A percentile compares a stretch with the other conserved stretches of the same genome.
Evolutionary conservation across 2,329 filamentous ascomycete genomes (phyloP).

Genomic region (Trichophyton benhamiae): DNA sequence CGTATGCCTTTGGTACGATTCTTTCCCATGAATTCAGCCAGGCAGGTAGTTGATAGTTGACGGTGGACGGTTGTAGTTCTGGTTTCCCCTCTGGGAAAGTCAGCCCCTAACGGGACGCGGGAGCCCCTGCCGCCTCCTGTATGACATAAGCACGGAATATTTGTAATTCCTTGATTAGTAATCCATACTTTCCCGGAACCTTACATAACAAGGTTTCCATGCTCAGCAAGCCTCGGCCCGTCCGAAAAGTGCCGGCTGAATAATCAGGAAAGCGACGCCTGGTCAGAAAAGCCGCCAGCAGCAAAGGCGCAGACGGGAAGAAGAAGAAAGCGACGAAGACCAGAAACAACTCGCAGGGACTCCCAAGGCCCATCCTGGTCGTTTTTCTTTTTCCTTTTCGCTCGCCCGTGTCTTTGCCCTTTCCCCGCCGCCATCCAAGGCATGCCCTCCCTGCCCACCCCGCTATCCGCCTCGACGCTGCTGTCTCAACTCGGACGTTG

Average conservation of each 20-base stretch:
- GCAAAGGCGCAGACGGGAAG: not conserved
- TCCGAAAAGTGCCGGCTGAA: not conserved
- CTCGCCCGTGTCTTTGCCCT: not conserved
- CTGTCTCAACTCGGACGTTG: not conserved
- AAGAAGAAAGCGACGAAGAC: not conserved
- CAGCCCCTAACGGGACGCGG: no score
- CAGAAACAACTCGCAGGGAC: not conserved
- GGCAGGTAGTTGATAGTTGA: no score
- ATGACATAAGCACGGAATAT: no score
- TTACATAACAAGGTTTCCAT: no score
- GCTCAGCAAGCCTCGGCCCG: not conserved
- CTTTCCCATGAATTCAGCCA: no score
- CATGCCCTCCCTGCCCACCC: constrained; percentile 9
- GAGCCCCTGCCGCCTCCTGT: no score
- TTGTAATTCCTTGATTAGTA: not conserved
- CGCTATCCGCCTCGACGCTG: not conserved
- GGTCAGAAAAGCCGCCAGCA: not conserved
- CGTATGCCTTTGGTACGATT: no score
- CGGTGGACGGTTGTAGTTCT: no score
- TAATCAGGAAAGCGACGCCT: not conserved
- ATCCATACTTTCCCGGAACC: not conserved
- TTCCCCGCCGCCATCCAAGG: constrained; percentile 1
- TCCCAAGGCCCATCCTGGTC: not conserved
- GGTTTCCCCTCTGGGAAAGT: no score
- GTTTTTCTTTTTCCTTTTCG: not conserved